Evolutionary conservation across 495 filamentous ascomycete genomes (phyloP).

Genomic region (Paragyromitra xinjiangensis): DNA sequence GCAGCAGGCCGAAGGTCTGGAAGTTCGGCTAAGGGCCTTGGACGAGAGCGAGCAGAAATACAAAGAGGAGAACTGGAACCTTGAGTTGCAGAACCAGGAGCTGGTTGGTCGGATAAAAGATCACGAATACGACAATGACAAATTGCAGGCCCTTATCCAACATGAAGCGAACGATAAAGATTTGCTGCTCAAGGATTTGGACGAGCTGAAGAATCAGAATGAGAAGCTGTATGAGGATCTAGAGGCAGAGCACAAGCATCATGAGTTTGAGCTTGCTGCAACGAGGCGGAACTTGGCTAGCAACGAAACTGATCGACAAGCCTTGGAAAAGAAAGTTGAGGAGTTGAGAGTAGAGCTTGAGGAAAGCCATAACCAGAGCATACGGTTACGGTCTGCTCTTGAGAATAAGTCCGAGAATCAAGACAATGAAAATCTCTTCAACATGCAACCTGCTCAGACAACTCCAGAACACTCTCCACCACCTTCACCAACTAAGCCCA

Average conservation of each 20-base stretch:
- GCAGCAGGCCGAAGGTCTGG: constrained; percentile 78
- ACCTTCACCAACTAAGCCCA: constrained; percentile 86
- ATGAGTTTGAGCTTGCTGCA: constrained; percentile 84
- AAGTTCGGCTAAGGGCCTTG: constrained; percentile 77
- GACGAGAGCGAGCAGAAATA: constrained; percentile 94
- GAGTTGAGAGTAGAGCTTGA: constrained; percentile 87
- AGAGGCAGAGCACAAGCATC: constrained; percentile 74
- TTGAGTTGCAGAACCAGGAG: constrained; percentile 89
- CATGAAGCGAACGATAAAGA: constrained; percentile 74
- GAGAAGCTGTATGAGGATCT: constrained; percentile 84
- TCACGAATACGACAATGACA: constrained; percentile 77
- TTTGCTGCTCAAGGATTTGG: constrained; percentile 78
- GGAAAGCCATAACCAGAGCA: constrained; percentile 50
- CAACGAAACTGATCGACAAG: constrained; percentile 75
- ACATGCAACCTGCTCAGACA: constrained; percentile 64
- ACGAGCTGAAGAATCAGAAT: constrained; percentile 82
- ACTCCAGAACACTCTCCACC: constrained; percentile 93
- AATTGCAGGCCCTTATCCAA: constrained; percentile 75
- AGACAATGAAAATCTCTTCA: constrained; percentile 60
- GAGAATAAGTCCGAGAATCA: constrained; percentile 69
- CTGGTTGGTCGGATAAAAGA: constrained; percentile 74
- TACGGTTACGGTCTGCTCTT: constrained; percentile 72
- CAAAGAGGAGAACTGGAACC: constrained; percentile 97
- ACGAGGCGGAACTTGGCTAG: constrained; percentile 77
- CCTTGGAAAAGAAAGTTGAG: constrained; percentile 81